Conservation (phyloP, 1,139 yeast genomes). For the Geotrichum candidum region DNA sequence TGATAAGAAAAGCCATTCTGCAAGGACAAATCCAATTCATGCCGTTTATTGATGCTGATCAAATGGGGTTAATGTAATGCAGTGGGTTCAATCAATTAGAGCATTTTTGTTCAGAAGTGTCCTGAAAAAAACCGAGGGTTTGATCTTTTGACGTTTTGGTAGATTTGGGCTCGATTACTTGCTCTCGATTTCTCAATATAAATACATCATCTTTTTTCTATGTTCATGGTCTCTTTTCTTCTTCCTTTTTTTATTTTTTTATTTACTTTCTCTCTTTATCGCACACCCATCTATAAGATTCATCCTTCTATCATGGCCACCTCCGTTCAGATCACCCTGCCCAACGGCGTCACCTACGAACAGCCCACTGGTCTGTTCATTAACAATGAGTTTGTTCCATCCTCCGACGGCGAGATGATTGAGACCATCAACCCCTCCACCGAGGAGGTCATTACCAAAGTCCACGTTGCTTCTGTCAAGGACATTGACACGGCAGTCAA, state of each 20-base stretch:
- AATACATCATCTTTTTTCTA: background rate
- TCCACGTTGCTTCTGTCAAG: conserved; percentile 57
- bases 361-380: conserved; percentile 80
- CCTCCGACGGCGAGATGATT: conserved; percentile 47
- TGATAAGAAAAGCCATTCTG: no score
- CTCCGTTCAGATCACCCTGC: conserved; percentile 38
- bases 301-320: background rate
- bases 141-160: no score
- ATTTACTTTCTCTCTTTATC: background rate
- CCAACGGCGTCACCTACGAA: conserved; percentile 49
- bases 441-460: conserved; percentile 58
- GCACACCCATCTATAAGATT: background rate
- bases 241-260: background rate
- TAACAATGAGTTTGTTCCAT: conserved; percentile 59
- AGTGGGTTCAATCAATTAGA: no score
- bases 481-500: conserved; percentile 76
- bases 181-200: background rate
- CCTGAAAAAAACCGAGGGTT: no score
- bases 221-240: background rate
- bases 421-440: conserved; percentile 64
- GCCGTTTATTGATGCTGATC: no score
- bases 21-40: no score
- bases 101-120: no score
- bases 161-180: background rate
- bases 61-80: no score